These are phyloP conservation scores for Nigrograna mackinnonii DNA, from an alignment of 2,329 filamentous ascomycete species.

Conservation along the genomic window DNA sequence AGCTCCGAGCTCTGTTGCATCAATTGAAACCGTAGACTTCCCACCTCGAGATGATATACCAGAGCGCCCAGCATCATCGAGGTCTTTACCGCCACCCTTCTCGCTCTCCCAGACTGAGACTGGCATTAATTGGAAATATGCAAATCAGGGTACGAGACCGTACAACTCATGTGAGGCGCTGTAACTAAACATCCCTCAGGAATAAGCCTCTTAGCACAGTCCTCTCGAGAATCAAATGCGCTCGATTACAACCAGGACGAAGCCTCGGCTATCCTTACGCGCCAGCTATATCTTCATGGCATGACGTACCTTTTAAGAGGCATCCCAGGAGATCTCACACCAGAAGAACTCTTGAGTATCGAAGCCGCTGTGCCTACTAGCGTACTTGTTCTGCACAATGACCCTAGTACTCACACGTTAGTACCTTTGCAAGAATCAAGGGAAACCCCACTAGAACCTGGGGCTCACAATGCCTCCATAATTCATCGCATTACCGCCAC, in stretches of 20 bases:
- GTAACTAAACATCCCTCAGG: no score
- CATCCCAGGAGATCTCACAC: slow-evolving; percentile 61
- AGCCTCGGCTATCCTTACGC: slow-evolving; percentile 52
- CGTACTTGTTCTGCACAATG: slow-evolving; percentile 15
- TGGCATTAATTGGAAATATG: slow-evolving; percentile 57
- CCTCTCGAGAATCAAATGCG: slow-evolving; percentile 49
- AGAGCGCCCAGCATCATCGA: slow-evolving; percentile 26
- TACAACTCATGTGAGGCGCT: no score
- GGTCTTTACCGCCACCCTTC: slow-evolving; percentile 20
- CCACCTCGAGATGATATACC: slow-evolving; percentile 27
- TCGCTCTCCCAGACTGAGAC: slow-evolving; percentile 31
- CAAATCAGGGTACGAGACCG: slow-evolving; percentile 48
- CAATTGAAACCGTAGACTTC: slow-evolving; percentile 21
- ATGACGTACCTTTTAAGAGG: slow-evolving; percentile 67
- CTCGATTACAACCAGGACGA: slow-evolving; percentile 29
- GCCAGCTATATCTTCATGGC: slow-evolving; percentile 67
- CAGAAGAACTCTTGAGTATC: slow-evolving; percentile 58
- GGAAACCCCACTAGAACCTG: slow-evolving; percentile 4
- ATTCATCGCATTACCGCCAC: slow-evolving; percentile 63
- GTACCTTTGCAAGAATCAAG: slow-evolving; percentile 13
- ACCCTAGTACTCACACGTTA: slow-evolving; percentile 18
- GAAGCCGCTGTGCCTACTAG: slow-evolving; percentile 54
- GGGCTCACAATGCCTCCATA: slow-evolving; percentile 46
- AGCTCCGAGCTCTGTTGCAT: slow-evolving; percentile 16
- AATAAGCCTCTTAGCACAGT: slow-evolving; percentile 50